Evolutionary conservation across 306 rosid species (phyloP), one percentile per base, ranked within the genome.

Genomic region (Cucurbita pepo): DNA sequence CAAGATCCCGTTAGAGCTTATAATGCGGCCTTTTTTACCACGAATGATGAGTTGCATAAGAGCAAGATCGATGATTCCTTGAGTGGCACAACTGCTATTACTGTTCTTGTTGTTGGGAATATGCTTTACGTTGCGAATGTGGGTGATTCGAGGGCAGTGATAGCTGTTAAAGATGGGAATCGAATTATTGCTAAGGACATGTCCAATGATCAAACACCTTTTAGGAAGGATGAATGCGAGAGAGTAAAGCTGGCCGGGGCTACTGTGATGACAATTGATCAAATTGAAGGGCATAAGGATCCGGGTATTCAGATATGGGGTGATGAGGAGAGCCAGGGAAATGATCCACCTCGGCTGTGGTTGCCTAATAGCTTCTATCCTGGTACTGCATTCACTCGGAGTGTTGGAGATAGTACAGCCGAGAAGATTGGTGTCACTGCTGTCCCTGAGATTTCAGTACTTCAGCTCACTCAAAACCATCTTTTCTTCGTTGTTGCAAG

Each of bases 381-480:
- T 25, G 99, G 99, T 47, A 89, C 97, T 72, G 99, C 99, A 1
- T 95, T 95, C 77, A 91, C 99, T 6, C 89, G 99, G 91, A 95
- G 99, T 51, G 89, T 95, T 4, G 99, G 99, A 52, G 99, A 95
- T 83, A 79, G 82, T 72, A 74, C 90, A 71, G 99, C 89, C 3
- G 97, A 95, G 86, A 84, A 82, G 55, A 95, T 95, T 66, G 99
- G 99, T 71, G 99, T 89, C 37, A 83, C 83, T 72, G 95, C 97
- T 41, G 81, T 79, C 77, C 99, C 99, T 1, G 99, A 95, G 85
- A 88, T 95, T 54, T 81, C 82, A 38, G 30, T 76, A 12, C 86
- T 91, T 78, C 86, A 81, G 79, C 92, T 95, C 67, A 81, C 88
- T 14, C 87, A 91, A 12, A 83, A 89, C 81, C 90, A 95, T 86